Base-by-base conservation (phyloP, 1,284 basidiomycete genomes). In the Pseudozyma tsukubaensis region DNA sequence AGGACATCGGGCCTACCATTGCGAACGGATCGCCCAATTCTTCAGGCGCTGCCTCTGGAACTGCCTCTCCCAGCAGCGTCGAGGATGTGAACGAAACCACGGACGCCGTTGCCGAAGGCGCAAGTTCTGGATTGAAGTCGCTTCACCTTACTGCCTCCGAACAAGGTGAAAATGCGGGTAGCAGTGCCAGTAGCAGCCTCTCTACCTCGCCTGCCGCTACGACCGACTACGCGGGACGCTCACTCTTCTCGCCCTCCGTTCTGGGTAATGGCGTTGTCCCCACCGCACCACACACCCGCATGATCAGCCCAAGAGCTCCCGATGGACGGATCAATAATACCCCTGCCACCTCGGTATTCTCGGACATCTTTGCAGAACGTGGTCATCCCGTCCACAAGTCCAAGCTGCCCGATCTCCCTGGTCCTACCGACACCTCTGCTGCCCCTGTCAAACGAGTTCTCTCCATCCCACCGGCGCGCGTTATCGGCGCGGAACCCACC, bases 371-470 rank as follows among this genome's bases (percentile, higher is more conserved):
- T 36, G 70, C 60, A 3, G 70, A 72, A 37, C 48, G 70, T 3
- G 70, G 70, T 1, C 19, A 48, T 16, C 53, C 64, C 16, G 35
- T 18, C 3, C 40, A 29, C 19, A 60, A 48, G 21, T 18, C 52
- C n/a, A 54, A 49, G 3, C 36, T 61, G 10, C 59, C 62, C 40
- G 70, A 72, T 6, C 52, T 81, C 0, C 66, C 78, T 0, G 80
- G 80, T 1, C 80, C 80, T 3, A 77, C 75, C 3, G 65, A 78
- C 19, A 47, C 55, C 21, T 40, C 69, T 5, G 45, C 71, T 6
- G 72, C 77, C 1, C 76, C 76, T 2, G 60, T 79, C n/a, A 61
- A 61, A 44, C 65, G 71, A 13, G 78, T 79, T 12, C 63, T 81
- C 50, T 66, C 69, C 2, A 34, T 76, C 2, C 73, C 79, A 4